phyloP scores from a whole-genome alignment of 257 asterid species.

The Capsicum pubescens region DNA sequence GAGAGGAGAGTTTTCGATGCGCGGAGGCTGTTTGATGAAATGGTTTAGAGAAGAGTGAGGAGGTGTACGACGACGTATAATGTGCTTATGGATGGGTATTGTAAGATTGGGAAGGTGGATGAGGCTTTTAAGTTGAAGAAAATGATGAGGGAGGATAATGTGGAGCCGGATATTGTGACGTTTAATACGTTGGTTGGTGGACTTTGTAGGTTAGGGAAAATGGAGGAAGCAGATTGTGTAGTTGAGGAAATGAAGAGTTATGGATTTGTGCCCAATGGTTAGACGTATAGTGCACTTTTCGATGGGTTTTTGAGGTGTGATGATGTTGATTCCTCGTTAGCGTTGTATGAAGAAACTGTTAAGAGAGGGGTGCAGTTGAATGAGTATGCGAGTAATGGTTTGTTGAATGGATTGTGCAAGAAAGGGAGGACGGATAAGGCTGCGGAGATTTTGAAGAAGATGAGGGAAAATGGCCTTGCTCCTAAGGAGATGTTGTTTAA shows the following conservation, averaged over 20 bases:
- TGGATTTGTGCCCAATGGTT: slow-evolving; percentile 74
- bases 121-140: slow-evolving; percentile 60
- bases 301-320: slow-evolving; percentile 65
- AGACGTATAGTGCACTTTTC: slow-evolving; percentile 67
- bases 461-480: slow-evolving; percentile 57
- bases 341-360: slow-evolving; percentile 55
- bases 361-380: slow-evolving; percentile 57
- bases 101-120: slow-evolving; percentile 66
- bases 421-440: slow-evolving; percentile 63
- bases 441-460: slow-evolving; percentile 55
- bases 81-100: slow-evolving; percentile 73
- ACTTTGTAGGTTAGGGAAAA: slow-evolving; percentile 67
- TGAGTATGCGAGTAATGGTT: slow-evolving; percentile 53
- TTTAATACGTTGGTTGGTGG: slow-evolving; percentile 74
- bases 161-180: slow-evolving; percentile 68
- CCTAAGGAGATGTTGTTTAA: slow-evolving; percentile 62
- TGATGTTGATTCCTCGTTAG: slow-evolving; percentile 60
- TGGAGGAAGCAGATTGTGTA: slow-evolving; percentile 58
- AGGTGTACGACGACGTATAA: slow-evolving; percentile 69
- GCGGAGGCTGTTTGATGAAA: slow-evolving; percentile 70
- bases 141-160: slow-evolving; percentile 56
- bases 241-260: slow-evolving; percentile 63
- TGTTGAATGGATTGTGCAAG: slow-evolving; percentile 69
- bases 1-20: slow-evolving; percentile 73
- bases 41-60: slow-evolving; percentile 54